Percentiles rank a stretch among this genome's conserved stretches.
Conservation (phyloP, 78 protist genomes). For the Dictyostelium firmibasis region DNA sequence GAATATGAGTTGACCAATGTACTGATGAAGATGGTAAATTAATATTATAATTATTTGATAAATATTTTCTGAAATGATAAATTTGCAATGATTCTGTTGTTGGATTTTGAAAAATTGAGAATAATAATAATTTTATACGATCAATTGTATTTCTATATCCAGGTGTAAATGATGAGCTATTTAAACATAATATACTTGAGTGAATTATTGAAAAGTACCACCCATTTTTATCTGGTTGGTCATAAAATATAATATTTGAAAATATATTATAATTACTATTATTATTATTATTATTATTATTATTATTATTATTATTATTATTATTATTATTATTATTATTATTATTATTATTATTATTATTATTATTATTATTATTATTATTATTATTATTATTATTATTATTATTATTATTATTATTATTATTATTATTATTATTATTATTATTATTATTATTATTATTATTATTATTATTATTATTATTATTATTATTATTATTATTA, state of each 20-base stretch:
- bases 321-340: too few species aligned
- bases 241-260: slow-evolving; percentile 43
- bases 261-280: neutral
- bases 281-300: neutral
- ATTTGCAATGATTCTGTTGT: slow-evolving; percentile 1
- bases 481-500: neutral
- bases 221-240: slow-evolving; percentile 8
- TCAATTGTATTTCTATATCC: slow-evolving; percentile 32
- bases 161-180: slow-evolving; percentile 40
- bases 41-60: neutral
- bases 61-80: slow-evolving; percentile 7
- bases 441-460: too few species aligned
- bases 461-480: neutral
- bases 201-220: slow-evolving; percentile 26
- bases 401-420: neutral
- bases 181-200: neutral
- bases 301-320: too few species aligned
- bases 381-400: too few species aligned
- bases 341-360: too few species aligned
- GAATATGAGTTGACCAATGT: neutral
- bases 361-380: too few species aligned
- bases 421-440: neutral
- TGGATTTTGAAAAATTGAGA: slow-evolving; percentile 36
- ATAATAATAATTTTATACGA: slow-evolving; percentile 19
- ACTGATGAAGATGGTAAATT: neutral